These are phyloP conservation scores for Prunus campanulata DNA, from an alignment of 306 rosid genomes.

Conservation along the genomic window DNA sequence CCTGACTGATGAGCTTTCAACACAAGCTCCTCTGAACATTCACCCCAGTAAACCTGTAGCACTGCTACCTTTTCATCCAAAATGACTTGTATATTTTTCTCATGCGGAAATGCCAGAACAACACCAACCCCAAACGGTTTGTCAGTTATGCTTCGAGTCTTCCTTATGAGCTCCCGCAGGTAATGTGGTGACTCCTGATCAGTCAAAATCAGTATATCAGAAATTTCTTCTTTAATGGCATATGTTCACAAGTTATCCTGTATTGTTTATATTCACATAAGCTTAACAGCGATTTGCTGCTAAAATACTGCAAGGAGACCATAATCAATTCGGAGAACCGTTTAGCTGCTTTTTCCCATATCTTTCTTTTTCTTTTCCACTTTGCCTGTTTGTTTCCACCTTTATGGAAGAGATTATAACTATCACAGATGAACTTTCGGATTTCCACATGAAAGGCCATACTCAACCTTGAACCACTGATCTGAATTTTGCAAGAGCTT, in stretches of 20 bases:
- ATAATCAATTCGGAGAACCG: too few relatives aligned
- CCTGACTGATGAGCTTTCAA: conserved; percentile 65
- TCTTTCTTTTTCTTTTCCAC: too few relatives aligned
- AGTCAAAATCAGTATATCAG: conserved; percentile 19
- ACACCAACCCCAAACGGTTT: conserved; percentile 82
- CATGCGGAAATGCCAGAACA: conserved; percentile 75
- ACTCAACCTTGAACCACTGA: too few relatives aligned
- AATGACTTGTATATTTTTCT: conserved; percentile 65
- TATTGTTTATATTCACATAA: neutral
- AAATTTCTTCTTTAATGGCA: neutral
- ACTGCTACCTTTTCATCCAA: conserved; percentile 75
- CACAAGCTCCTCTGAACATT: conserved; percentile 61
- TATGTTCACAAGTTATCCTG: neutral
- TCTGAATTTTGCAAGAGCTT: too few relatives aligned
- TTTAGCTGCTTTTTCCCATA: too few relatives aligned
- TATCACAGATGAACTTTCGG: too few relatives aligned
- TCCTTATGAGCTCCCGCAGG: conserved; percentile 60
- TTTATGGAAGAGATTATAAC: too few relatives aligned
- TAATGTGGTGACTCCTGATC: conserved; percentile 66
- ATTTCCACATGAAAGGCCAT: too few relatives aligned
- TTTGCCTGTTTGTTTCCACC: too few relatives aligned
- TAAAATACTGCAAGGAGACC: neutral
- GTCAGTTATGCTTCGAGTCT: conserved; percentile 61
- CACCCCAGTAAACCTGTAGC: conserved; percentile 82
- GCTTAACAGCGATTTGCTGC: neutral